Percentiles rank a stretch among this genome's conserved stretches.
Evolutionary conservation across 1,139 yeast species (phyloP).

Genomic region (Candida labiduridarum): DNA sequence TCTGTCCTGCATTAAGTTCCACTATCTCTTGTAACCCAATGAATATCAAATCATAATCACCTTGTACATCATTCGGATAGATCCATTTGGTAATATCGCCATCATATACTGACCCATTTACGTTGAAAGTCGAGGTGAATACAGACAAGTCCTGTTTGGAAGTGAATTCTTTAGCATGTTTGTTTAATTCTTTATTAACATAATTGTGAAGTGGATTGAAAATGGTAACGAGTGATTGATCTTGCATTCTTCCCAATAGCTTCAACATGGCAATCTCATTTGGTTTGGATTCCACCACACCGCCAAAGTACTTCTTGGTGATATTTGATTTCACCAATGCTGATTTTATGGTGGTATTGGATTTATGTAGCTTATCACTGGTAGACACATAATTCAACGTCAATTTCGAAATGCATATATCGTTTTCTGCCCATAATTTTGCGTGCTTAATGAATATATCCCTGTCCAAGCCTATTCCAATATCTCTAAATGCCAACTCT

Average conservation of each 20-base stretch:
- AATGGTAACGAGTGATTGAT: conserved; percentile 49
- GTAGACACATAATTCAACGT: conserved; percentile 41
- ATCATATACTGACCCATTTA: conserved; percentile 59
- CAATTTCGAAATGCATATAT: conserved; percentile 47
- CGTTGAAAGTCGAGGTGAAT: conserved; percentile 71
- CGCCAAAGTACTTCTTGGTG: conserved; percentile 47
- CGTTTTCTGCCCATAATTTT: conserved; percentile 64
- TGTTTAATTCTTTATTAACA: conserved; percentile 56
- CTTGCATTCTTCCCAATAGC: conserved; percentile 50
- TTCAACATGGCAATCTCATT: conserved; percentile 51
- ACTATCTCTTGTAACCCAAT: conserved; percentile 93
- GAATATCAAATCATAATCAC: conserved; percentile 65
- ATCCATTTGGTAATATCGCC: conserved; percentile 62
- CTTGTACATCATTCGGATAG: conserved; percentile 39
- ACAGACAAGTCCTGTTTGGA: conserved; percentile 53
- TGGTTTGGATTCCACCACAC: conserved; percentile 44
- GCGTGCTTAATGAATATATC: conserved; percentile 56
- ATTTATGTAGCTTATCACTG: conserved; percentile 32
- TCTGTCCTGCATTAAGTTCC: conserved; percentile 87
- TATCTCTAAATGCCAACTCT: conserved; percentile 57
- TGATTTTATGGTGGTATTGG: conserved; percentile 36
- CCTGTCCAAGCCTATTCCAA: conserved; percentile 38
- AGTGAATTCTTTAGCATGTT: conserved; percentile 50
- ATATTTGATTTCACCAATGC: conserved; percentile 46
- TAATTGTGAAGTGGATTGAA: conserved; percentile 75